Base-by-base conservation (phyloP, 1,139 yeast species). In the Magnusiomyces ingens region DNA sequence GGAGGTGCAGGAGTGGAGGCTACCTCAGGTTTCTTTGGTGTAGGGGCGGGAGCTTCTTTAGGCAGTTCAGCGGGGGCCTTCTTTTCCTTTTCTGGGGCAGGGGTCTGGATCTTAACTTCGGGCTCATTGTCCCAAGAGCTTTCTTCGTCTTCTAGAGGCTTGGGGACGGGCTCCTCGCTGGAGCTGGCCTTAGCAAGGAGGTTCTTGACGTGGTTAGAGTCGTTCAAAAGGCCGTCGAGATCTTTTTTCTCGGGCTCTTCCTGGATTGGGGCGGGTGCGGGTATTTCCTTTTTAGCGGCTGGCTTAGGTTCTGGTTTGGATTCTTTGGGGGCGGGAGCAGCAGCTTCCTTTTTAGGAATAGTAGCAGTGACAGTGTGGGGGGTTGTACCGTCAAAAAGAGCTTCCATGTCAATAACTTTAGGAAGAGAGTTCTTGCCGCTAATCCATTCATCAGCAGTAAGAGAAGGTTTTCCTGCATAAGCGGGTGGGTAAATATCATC, bases 401-500 rank as follows among this genome's bases (percentile, higher is more conserved):
- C 79, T 64, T 79, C 85, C 84, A 94, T 80, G 45, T 83, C 80
- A 64, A 88, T 74, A 58, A 90, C 74, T 54, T 87, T 73, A n/a
- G 99, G 98, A 57, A 81, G 81, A 36, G 84, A 84, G 36, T 78
- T 77, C 67, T 89, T 84, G 38, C 97, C 98, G 32, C 69, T 71
- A 55, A 83, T 77, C 85, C 90, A 93, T 60, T 90, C 96, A 1
- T 74, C 79, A 1, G 95, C 91, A 26, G 82, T 68, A 58, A 89
- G 70, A 0, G 97, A 95, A 1, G 97, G 84, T 62, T 80, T 77
- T 45, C 74, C 77, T 2, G 96, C 84, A 38, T 94, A 94, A 41
- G 94, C 88, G 67, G 86, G 95, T 2, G 97, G 97, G 66, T 84
- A 93, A 53, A 93, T 89, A 64, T 91, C 98, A 47, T 78, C 84